These are phyloP conservation scores for Lagerstroemia speciosa DNA, from an alignment of 345 rosid genomes.

Conservation along the genomic window DNA sequence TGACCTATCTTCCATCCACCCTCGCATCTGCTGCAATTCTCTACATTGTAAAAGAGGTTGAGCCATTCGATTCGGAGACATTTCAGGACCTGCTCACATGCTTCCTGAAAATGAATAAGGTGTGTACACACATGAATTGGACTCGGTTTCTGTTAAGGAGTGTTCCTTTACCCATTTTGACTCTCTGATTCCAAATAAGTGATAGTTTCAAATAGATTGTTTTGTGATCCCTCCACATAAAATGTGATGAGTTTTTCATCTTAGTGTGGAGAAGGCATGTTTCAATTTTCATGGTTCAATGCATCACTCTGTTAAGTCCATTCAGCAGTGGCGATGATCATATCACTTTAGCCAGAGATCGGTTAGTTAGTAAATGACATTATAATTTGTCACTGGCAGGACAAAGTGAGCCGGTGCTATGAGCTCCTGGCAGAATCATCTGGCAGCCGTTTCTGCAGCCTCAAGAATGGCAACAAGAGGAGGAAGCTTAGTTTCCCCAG, in stretches of 20 bases:
- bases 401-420: constrained; percentile 51
- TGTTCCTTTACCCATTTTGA: neutral
- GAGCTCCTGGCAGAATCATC: constrained; percentile 41
- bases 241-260: neutral
- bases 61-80: constrained; percentile 37
- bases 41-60: constrained; percentile 48
- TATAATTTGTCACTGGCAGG: constrained; percentile 28
- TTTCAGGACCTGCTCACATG: constrained; percentile 48
- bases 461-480: constrained; percentile 37
- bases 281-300: neutral
- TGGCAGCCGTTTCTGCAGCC: constrained; percentile 21
- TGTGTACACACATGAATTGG: constrained; percentile 6
- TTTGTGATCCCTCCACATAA: neutral
- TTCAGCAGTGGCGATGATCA: neutral
- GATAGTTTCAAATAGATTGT: too few relatives aligned
- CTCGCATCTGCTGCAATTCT: constrained; percentile 74
- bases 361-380: constrained; percentile 3
- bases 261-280: too few relatives aligned
- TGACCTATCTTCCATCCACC: constrained; percentile 50
- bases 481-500: constrained; percentile 21
- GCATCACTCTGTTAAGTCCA: neutral
- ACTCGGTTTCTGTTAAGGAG: neutral
- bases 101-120: constrained; percentile 59
- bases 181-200: neutral
- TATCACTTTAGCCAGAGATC: neutral